These are phyloP conservation scores for Annulohypoxylon nitens DNA, from an alignment of 495 filamentous ascomycete species.

Conservation along the genomic window DNA sequence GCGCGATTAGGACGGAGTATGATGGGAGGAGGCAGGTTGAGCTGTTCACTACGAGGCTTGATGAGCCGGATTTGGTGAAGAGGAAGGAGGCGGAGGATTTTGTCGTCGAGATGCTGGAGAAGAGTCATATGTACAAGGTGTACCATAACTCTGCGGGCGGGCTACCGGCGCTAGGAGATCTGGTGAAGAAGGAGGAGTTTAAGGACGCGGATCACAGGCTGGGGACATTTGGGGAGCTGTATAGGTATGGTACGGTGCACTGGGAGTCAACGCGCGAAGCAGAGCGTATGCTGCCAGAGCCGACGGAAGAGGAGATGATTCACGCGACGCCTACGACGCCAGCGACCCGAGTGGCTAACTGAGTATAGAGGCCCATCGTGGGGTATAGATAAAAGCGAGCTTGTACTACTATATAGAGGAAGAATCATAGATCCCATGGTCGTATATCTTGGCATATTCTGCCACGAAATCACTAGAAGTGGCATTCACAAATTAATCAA, in stretches of 20 bases:
- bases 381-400: background rate
- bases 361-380: background rate
- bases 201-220: constrained; percentile 46
- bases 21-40: constrained; percentile 42
- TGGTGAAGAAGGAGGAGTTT: constrained; percentile 50
- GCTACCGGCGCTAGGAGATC: constrained; percentile 42
- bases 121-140: constrained; percentile 48
- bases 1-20: constrained; percentile 40
- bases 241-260: constrained; percentile 52
- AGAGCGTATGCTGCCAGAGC: constrained; percentile 33
- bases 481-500: background rate
- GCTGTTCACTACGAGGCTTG: constrained; percentile 43
- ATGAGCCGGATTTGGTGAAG: constrained; percentile 34
- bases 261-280: constrained; percentile 47
- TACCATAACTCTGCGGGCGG: constrained; percentile 46
- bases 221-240: constrained; percentile 56
- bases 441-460: background rate
- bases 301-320: constrained; percentile 32
- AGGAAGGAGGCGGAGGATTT: constrained; percentile 43
- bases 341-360: background rate
- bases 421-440: background rate
- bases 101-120: constrained; percentile 42
- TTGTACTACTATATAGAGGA: background rate
- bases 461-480: background rate
- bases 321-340: constrained; percentile 40